Percentiles rank a stretch among this genome's conserved stretches.
Evolutionary conservation across 805 yeast species (phyloP).

Genomic region (Metschnikowia chrysomelidarum): DNA sequence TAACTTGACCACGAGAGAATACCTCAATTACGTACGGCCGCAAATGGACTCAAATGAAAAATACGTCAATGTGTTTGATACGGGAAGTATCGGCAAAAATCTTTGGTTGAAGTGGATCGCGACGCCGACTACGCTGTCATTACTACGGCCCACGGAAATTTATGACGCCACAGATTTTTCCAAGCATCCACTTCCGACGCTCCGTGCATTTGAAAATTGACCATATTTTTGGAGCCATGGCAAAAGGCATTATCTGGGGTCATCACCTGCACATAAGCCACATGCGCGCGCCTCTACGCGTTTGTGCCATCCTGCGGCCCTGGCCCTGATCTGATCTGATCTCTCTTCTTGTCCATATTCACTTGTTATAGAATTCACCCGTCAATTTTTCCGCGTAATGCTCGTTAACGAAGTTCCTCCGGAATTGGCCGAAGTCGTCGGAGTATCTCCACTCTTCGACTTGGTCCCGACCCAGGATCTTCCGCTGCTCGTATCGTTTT

Average conservation of each 20-base stretch:
- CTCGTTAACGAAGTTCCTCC: conserved; percentile 5
- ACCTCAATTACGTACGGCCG: conserved; percentile 45
- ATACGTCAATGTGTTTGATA: conserved; percentile 33
- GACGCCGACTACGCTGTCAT: conserved; percentile 23
- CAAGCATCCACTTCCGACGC: conserved; percentile 8
- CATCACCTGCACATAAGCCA: too few relatives aligned
- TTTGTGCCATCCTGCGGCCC: too few relatives aligned
- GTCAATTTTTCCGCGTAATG: too few relatives aligned
- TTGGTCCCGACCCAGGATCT: conserved; percentile 19
- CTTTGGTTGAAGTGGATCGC: conserved; percentile 40
- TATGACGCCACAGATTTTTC: conserved; percentile 12
- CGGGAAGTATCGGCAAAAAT: conserved; percentile 24
- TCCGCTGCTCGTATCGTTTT: conserved; percentile 15
- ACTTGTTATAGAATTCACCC: too few relatives aligned
- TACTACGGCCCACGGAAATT: conserved; percentile 8
- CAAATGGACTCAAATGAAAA: conserved; percentile 29
- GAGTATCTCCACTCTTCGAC: conserved; percentile 15
- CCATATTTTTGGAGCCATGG: too few relatives aligned
- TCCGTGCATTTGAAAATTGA: conserved; percentile 10
- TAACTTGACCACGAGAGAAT: conserved; percentile 74
- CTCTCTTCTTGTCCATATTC: too few relatives aligned
- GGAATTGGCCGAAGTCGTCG: conserved; percentile 15
- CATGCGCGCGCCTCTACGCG: too few relatives aligned
- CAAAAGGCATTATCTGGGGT: too few relatives aligned
- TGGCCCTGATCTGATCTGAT: too few relatives aligned